Evolutionary conservation across 257 asterid genomes (phyloP).

Genomic region (Euphrasia confusa): DNA sequence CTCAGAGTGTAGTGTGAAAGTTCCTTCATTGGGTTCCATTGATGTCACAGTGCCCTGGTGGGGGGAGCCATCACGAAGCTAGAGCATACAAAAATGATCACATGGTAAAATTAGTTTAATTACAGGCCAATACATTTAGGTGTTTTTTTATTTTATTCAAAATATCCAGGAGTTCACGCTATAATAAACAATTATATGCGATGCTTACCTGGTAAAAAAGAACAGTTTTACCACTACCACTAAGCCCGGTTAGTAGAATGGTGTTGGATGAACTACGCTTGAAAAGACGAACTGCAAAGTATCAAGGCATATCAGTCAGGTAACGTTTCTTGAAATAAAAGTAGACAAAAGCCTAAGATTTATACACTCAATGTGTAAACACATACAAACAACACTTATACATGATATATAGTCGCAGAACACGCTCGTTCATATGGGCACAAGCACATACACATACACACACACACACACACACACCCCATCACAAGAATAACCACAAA

Average conservation of each 20-base stretch:
- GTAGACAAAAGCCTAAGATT: background rate
- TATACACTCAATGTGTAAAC: background rate
- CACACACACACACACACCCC: background rate
- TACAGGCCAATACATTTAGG: slow-evolving; percentile 1
- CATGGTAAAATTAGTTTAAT: slow-evolving; percentile 30
- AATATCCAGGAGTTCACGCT: slow-evolving; percentile 41
- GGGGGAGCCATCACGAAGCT: slow-evolving; percentile 88
- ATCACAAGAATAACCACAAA: slow-evolving; percentile 6
- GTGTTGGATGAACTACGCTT: slow-evolving; percentile 43
- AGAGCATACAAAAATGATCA: slow-evolving; percentile 57
- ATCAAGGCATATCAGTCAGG: slow-evolving; percentile 12
- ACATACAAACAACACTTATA: background rate
- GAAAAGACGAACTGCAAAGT: slow-evolving; percentile 42
- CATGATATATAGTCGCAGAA: background rate
- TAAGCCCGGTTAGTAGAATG: slow-evolving; percentile 42
- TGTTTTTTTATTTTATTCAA: background rate
- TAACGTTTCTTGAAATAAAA: background rate
- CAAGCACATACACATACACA: too few species aligned
- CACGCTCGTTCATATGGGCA: background rate
- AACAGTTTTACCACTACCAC: slow-evolving; percentile 58
- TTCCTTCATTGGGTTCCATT: slow-evolving; percentile 83
- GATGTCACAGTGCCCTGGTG: slow-evolving; percentile 91
- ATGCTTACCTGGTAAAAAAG: slow-evolving; percentile 43
- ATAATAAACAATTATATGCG: slow-evolving; percentile 45
- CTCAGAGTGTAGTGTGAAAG: slow-evolving; percentile 66